Evolutionary conservation across 192 early-diverging fungal genomes (phyloP).

Genomic region (Anaeromyces robustus): DNA sequence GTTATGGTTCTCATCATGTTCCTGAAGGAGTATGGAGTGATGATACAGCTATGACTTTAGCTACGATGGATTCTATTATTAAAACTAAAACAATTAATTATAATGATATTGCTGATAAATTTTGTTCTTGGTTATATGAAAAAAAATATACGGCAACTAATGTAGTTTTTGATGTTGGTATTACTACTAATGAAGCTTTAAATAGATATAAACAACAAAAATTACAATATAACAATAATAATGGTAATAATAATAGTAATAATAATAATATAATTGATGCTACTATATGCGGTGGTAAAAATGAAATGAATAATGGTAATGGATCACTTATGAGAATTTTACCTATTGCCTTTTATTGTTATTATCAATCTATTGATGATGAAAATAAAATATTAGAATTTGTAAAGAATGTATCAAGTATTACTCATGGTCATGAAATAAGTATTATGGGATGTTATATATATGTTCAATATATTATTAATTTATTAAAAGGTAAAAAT

Average conservation of each 20-base stretch:
- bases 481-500: background rate
- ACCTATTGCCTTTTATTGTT: background rate
- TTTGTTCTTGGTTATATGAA: background rate
- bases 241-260: no score
- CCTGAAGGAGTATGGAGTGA: background rate
- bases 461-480: background rate
- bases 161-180: background rate
- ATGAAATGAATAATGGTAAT: background rate
- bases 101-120: background rate
- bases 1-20: background rate
- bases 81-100: background rate
- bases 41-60: background rate
- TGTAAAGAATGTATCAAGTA: background rate
- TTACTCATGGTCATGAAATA: background rate
- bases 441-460: background rate
- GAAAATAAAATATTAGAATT: background rate
- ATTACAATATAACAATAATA: no score
- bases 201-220: background rate
- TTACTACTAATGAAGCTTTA: background rate
- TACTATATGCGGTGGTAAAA: background rate
- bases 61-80: background rate
- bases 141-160: background rate
- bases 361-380: background rate
- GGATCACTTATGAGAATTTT: background rate
- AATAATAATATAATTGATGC: background rate